Evolutionary conservation across 345 rosid species (phyloP), one percentile per base, ranked within the genome.

Genomic region (Alliaria petiolata): DNA sequence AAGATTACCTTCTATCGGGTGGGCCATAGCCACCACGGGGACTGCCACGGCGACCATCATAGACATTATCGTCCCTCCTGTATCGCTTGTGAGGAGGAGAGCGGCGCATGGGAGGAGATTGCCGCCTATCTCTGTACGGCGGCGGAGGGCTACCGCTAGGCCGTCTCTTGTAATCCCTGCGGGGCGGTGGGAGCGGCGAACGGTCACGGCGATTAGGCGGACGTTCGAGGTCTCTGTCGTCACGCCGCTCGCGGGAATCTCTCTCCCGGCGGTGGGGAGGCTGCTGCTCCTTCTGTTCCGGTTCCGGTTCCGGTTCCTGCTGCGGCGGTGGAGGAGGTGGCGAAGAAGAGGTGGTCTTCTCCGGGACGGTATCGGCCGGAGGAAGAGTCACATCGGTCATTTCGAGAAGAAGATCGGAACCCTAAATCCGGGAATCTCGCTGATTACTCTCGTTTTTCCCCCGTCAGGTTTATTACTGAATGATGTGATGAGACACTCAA

Each of bases 11-110:
- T 81, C 98, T 81, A 33, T 90, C 96, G 0, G 87, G 92, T 11
- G 81, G 89, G 2, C 92, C 96, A 72, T 85, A 88, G 33, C 93
- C 91, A 19, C 89, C 90, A 64, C 97, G 86, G 84, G 95, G 82
- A 33, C 93, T 90, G 19, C 89, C 90, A 64, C 97, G 86, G 84
- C 96, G 82, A 33, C 84, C 86, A 17, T 88, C 96, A 22, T 85
- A 91, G 1, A 89, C 92, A 36, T 90, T 95, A 65, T 95, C 97
- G 6, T 95, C 97, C 39, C 95, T 87, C 79, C 98, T 85, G 2
- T 87, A 87, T 63, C 99, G 82, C 80, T 92, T 92, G 55, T 81
- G 81, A 33, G 98, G 96, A 19, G 96, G 98, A 1, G 90, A 86
- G 70, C 98, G 84, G 70, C 99, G 83, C 31, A 78, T 66, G 0